Conservation (phyloP, 345 rosid species). For the Euphorbia lathyris region DNA sequence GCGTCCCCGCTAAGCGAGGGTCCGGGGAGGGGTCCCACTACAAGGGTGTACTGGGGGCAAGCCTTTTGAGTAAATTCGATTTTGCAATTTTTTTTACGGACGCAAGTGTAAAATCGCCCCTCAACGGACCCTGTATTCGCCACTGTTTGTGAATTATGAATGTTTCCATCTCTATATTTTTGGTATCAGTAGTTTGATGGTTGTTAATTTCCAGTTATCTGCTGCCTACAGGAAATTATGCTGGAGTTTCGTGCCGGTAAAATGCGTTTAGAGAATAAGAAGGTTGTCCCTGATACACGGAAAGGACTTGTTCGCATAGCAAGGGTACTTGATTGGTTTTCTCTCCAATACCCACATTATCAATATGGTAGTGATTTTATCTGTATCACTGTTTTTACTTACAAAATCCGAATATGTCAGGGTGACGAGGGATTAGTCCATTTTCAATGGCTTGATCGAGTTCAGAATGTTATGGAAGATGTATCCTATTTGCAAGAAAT, state of each 20-base stretch:
- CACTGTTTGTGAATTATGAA: no score
- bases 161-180: neutral
- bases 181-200: neutral
- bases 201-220: neutral
- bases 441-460: constrained; percentile 94
- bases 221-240: constrained; percentile 55
- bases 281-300: constrained; percentile 79
- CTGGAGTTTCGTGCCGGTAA: constrained; percentile 98
- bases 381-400: neutral
- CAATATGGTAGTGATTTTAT: neutral
- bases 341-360: neutral
- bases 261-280: constrained; percentile 74
- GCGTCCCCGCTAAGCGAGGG: no score
- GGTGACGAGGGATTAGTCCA: constrained; percentile 90
- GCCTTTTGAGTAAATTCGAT: no score
- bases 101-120: no score
- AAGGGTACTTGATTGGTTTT: constrained; percentile 43
- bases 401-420: constrained; percentile 27
- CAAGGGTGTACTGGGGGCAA: no score
- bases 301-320: constrained; percentile 87
- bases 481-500: constrained; percentile 52
- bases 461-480: constrained; percentile 62
- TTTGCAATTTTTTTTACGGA: no score
- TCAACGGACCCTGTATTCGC: no score
- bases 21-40: no score